Evolutionary conservation across 2,329 filamentous ascomycete genomes (phyloP).

Genomic region (Diplocarpon rosae): DNA sequence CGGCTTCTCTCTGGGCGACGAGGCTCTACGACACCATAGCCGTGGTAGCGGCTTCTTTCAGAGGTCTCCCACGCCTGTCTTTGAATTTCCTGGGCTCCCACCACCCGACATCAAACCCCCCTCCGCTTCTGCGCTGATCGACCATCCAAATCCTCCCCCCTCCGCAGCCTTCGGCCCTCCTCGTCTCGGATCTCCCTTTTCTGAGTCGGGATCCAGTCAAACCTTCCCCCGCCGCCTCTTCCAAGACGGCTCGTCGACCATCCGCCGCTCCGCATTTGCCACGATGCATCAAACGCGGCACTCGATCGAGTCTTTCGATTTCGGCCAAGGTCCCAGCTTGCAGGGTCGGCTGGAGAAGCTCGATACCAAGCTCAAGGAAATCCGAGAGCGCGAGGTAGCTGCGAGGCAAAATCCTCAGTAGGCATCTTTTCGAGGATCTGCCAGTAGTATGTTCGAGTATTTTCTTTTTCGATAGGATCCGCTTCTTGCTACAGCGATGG

Average conservation of each 20-base stretch:
- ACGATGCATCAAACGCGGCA: constrained; percentile 36
- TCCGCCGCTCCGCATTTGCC: constrained; percentile 39
- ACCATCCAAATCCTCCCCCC: constrained; percentile 24
- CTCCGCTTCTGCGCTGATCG: neutral
- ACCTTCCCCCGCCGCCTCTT: constrained; percentile 50
- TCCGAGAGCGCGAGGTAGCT: constrained; percentile 19
- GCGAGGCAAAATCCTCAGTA: constrained; percentile 4
- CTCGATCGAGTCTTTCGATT: constrained; percentile 26
- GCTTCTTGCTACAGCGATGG: too few relatives aligned
- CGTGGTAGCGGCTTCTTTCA: constrained; percentile 16
- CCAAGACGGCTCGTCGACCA: constrained; percentile 24
- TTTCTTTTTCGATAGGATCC: too few relatives aligned
- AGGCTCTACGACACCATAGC: constrained; percentile 15
- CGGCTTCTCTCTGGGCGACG: constrained; percentile 27
- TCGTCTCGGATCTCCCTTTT: constrained; percentile 50
- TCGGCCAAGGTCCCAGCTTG: constrained; percentile 20
- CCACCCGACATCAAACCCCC: neutral
- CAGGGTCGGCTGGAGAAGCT: constrained; percentile 21
- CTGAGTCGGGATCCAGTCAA: constrained; percentile 38
- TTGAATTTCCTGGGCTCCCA: neutral
- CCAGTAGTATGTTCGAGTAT: too few relatives aligned
- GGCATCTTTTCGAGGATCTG: neutral
- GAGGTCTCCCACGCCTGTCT: constrained; percentile 3
- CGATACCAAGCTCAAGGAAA: constrained; percentile 22
- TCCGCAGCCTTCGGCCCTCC: constrained; percentile 21